Conservation (phyloP, 345 rosid species). For the Eucalyptus tenuipes region DNA sequence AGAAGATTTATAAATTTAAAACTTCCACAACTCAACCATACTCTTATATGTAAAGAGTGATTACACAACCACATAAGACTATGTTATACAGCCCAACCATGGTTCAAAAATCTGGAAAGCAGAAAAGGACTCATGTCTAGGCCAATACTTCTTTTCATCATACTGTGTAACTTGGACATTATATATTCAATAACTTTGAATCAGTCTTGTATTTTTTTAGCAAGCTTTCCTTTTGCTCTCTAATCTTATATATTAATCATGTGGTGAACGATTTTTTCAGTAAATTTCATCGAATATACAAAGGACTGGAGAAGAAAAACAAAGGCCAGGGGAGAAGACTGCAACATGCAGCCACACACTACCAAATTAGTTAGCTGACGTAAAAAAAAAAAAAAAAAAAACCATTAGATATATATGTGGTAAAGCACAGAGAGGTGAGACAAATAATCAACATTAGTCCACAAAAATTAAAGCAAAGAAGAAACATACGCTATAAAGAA, state of each 20-base stretch:
- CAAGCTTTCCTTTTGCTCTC: background rate
- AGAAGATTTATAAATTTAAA: background rate
- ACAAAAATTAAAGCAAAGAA: background rate
- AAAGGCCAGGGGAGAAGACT: background rate
- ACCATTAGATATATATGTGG: background rate
- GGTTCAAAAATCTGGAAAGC: background rate
- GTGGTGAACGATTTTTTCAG: background rate
- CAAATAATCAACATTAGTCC: background rate
- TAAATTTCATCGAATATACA: background rate
- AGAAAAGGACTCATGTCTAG: background rate
- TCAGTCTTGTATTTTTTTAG: background rate
- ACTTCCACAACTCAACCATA: background rate
- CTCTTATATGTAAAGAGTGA: background rate
- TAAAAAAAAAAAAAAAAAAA: background rate
- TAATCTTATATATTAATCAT: background rate
- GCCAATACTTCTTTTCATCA: background rate
- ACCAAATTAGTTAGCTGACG: background rate
- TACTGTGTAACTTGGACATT: background rate
- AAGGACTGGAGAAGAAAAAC: background rate
- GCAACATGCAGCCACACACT: background rate
- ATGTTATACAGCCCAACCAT: background rate
- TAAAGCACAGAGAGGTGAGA: background rate
- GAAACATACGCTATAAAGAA: constrained; percentile 76
- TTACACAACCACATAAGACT: background rate
- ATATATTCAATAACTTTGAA: background rate